These are phyloP conservation scores for Fusarium sp. DNA, from an alignment of 2,329 filamentous ascomycete species.

Conservation along the genomic window DNA sequence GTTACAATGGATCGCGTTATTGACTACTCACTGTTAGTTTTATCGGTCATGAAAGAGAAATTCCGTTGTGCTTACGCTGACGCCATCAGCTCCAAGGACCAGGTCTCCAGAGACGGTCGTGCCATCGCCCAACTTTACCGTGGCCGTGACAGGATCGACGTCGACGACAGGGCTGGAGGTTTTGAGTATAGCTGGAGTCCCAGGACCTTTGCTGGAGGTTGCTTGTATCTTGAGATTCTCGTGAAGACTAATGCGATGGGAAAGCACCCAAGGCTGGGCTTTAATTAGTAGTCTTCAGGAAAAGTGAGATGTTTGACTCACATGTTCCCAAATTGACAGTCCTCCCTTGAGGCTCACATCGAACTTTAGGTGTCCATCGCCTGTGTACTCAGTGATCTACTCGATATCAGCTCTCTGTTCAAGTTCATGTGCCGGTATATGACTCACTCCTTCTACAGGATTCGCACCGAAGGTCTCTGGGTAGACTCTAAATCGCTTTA, in stretches of 20 bases:
- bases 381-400: constrained; percentile 52
- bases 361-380: constrained; percentile 53
- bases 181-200: constrained; percentile 54
- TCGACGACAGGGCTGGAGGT: constrained; percentile 58
- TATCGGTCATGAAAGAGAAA: rapidly evolving
- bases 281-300: background rate
- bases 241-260: constrained; percentile 65
- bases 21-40: constrained; percentile 17
- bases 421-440: rapidly evolving
- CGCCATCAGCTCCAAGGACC: constrained; percentile 67
- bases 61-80: constrained; percentile 53
- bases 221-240: constrained; percentile 61
- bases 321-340: constrained; percentile 60
- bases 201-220: constrained; percentile 51
- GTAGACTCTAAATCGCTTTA: constrained; percentile 57
- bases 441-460: constrained; percentile 47
- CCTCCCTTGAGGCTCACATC: constrained; percentile 51
- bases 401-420: constrained; percentile 24
- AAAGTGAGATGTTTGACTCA: background rate
- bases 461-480: constrained; percentile 56
- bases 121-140: constrained; percentile 60
- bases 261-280: constrained; percentile 57
- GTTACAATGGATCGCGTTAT: constrained; percentile 43
- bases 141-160: constrained; percentile 56
- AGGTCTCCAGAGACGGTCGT: constrained; percentile 60